phyloP scores from a whole-genome alignment of 768 basidiomycete species.

The Tephrocybe sp. region DNA sequence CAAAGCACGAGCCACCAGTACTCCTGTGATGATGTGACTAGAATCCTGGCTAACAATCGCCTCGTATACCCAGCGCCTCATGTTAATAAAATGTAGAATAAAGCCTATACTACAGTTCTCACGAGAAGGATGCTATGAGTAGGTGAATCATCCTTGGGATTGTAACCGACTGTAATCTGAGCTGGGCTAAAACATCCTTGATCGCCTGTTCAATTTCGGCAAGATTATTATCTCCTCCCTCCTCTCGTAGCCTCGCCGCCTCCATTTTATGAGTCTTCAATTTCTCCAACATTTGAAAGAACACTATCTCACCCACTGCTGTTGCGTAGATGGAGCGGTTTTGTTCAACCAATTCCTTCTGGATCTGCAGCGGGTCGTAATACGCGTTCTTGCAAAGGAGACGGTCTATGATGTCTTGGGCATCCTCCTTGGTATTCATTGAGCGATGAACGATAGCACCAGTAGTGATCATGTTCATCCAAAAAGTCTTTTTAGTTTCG shows the following conservation, averaged over 20 bases:
- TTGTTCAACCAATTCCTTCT: too few species aligned
- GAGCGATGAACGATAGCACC: not conserved
- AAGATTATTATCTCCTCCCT: not conserved
- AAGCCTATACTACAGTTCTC: not conserved
- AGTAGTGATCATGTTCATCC: not conserved
- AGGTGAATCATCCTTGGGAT: not conserved
- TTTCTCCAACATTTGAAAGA: not conserved
- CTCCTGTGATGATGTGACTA: too few species aligned
- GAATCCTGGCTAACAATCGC: not conserved
- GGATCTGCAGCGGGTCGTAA: too few species aligned
- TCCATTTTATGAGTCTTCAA: not conserved
- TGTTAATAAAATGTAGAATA: not conserved
- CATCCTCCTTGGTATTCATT: not conserved
- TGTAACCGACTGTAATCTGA: not conserved
- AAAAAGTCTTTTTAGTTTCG: not conserved
- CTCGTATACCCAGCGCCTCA: not conserved
- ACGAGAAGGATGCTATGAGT: not conserved
- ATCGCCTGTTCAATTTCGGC: not conserved
- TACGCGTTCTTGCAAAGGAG: too few species aligned
- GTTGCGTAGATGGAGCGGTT: too few species aligned
- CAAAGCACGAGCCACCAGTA: too few species aligned
- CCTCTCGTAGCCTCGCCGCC: not conserved
- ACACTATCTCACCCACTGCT: not conserved
- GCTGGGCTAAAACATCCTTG: not conserved
- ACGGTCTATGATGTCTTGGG: not conserved